phyloP scores from a whole-genome alignment of 2,329 filamentous ascomycete species.

The Fusarium luffae region DNA sequence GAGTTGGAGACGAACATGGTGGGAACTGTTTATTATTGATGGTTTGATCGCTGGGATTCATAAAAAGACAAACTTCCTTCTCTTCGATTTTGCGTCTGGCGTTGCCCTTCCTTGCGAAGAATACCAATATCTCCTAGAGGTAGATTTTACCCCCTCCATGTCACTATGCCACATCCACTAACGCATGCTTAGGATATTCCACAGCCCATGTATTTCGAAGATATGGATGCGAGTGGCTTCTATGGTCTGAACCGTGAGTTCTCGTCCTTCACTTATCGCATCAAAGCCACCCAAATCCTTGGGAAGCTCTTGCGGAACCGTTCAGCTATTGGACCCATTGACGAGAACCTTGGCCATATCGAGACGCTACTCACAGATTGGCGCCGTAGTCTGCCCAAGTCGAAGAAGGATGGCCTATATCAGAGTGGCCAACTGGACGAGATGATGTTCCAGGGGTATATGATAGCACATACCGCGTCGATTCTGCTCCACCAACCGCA shows the following conservation, averaged over 20 bases:
- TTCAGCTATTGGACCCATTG: constrained; percentile 62
- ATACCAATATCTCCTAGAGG: constrained; percentile 71
- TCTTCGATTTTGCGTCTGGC: constrained; percentile 74
- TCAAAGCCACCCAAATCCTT: constrained; percentile 82
- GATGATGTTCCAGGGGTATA: constrained; percentile 90
- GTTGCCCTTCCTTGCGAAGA: constrained; percentile 87
- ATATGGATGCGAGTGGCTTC: constrained; percentile 83
- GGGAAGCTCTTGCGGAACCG: constrained; percentile 76
- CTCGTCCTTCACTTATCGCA: constrained; percentile 86
- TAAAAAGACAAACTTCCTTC: constrained; percentile 74
- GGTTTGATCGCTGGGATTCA: constrained; percentile 86
- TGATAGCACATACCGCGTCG: constrained; percentile 74
- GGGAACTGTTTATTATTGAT: constrained; percentile 84
- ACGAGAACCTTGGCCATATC: constrained; percentile 63
- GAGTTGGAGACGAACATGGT: constrained; percentile 90
- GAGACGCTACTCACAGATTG: constrained; percentile 74
- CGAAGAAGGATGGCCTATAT: constrained; percentile 76
- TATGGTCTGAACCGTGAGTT: constrained; percentile 75
- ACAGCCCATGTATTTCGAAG: constrained; percentile 71
- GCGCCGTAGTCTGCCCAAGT: constrained; percentile 79
- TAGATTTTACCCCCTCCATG: constrained; percentile 50
- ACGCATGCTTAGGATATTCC: constrained; percentile 62
- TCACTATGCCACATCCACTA: constrained; percentile 12
- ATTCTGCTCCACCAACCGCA: constrained; percentile 84
- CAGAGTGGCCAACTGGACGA: constrained; percentile 81